Base-by-base conservation (phyloP, 2,329 filamentous ascomycete genomes). In the Alternaria brassicae region DNA sequence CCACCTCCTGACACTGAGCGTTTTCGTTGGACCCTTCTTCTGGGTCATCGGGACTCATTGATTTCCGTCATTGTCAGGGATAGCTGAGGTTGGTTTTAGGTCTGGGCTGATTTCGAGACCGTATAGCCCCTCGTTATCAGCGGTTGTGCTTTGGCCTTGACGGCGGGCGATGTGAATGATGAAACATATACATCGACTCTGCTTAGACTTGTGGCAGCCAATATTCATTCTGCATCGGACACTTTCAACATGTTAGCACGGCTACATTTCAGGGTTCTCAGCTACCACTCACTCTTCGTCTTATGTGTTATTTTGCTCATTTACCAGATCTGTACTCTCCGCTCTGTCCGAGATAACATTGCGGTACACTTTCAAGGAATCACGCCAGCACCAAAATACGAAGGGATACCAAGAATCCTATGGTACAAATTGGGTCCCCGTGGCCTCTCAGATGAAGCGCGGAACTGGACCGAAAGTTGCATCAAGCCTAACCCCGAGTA, bases 381-480 rank as follows among this genome's bases (percentile, higher is more conserved):
- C 6, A 32, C 21, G 7, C 13, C 37, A 32, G 25, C 39, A 3
- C 50, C 50, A 23, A 36, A 52, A 15, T 21, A 52, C 34, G 39
- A 44, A n/a, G 48, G 51, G 17, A 72, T 79, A 51, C 69, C 77
- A 7, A 65, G 72, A 53, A 76, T 69, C 19, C 58, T 79, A 30
- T 80, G 78, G 78, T 79, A 79, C 59, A 80, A 80, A 56, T 64
- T 78, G 4, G 77, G 76, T 0, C 73, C 76, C 0, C 73, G 68
- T 27, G 78, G 78, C 9, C 56, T 78, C 8, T 74, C 41, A 49
- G 57, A 70, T 13, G 59, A 76, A n/a, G 65, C 68, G 9, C 62
- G 63, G 28, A 52, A 54, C 23, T 78, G 75, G 73, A 75, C 73
- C 5, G 61, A 73, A 36, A 72, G 53, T 21, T 78, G 74, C 68